Evolutionary conservation across 345 rosid genomes (phyloP).

Genomic region (Lumnitzera littorea): DNA sequence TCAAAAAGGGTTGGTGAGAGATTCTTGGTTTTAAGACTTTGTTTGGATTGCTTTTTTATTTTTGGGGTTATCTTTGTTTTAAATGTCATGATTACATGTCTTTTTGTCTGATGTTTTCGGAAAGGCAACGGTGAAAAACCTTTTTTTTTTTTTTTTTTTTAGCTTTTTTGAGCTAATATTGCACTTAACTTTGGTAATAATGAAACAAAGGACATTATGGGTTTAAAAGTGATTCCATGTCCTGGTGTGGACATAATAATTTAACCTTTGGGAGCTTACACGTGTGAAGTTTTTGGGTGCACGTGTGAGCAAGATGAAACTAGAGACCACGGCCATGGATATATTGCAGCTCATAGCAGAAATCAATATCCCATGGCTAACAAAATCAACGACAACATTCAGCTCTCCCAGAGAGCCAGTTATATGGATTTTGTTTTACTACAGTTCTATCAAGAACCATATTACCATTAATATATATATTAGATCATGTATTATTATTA

Average conservation of each 20-base stretch:
- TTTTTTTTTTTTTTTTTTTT: neutral
- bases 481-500: too few relatives aligned
- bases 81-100: slow-evolving; percentile 18
- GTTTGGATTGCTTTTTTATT: neutral
- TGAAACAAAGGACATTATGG: slow-evolving; percentile 5
- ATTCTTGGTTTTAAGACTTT: neutral
- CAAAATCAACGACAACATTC: too few relatives aligned
- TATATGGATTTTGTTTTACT: too few relatives aligned
- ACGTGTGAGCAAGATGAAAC: slow-evolving; percentile 6
- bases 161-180: slow-evolving; percentile 3
- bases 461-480: too few relatives aligned
- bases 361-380: too few relatives aligned
- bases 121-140: slow-evolving; percentile 3
- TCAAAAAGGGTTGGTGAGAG: slow-evolving; percentile 12
- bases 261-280: neutral
- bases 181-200: slow-evolving; percentile 3
- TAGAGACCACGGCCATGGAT: neutral
- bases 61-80: neutral
- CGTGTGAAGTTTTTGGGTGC: slow-evolving; percentile 5
- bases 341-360: too few relatives aligned
- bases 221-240: slow-evolving; percentile 33
- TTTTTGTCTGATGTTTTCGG: neutral
- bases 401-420: too few relatives aligned
- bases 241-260: slow-evolving; percentile 20
- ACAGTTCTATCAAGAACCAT: too few relatives aligned